Base-by-base conservation (phyloP, 352 stramenopile species). In the Pythium oligandrum region DNA sequence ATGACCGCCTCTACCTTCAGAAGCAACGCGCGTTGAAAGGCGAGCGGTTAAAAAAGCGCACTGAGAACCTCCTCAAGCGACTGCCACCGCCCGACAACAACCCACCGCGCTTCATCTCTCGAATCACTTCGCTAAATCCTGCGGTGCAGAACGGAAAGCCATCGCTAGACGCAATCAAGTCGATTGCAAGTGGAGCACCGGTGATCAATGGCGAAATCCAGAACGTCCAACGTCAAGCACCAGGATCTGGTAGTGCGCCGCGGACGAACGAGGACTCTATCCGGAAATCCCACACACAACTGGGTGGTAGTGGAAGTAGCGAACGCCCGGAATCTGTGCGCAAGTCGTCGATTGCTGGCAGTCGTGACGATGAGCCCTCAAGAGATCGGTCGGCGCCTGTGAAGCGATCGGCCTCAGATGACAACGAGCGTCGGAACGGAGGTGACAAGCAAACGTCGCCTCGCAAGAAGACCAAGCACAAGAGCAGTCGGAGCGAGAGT, bases 21-120 rank as follows among this genome's bases (percentile, higher is more conserved):
- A 66, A 78, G n/a, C 84, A 94, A 63, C 76, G 84, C 33, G 84
- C 78, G 17, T 44, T 94, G 0, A 94, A 91, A 45, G 82, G 84
- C n/a, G 83, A 90, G 40, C 74, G 82, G 8, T 53, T 94, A 40
- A 92, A 92, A 61, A 92, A 90, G 59, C 82, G 84, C 3, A 82
- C 82, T 3, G 84, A 94, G 63, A 92, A 89, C 42, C 52, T 94
- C 32, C 53, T 94, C 3, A 92, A 90, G 57, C 73, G 79, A 17
- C 58, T 94, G 33, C 78, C 82, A 10, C 42, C 80, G 12, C 84
- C 82, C 1, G 70, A 88, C 42, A 57, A 79, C 17, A 26, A 26
- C 17, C 17, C 17, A 26, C 17, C 17, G 17, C 17, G 17, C 17
- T 26, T 26, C 17, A 26, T 26, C 17, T 26, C 17, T 26, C 17